Percentiles rank a stretch among this genome's conserved stretches.
phyloP scores from a whole-genome alignment of 805 yeast species.

The Teunomyces pallodes region DNA sequence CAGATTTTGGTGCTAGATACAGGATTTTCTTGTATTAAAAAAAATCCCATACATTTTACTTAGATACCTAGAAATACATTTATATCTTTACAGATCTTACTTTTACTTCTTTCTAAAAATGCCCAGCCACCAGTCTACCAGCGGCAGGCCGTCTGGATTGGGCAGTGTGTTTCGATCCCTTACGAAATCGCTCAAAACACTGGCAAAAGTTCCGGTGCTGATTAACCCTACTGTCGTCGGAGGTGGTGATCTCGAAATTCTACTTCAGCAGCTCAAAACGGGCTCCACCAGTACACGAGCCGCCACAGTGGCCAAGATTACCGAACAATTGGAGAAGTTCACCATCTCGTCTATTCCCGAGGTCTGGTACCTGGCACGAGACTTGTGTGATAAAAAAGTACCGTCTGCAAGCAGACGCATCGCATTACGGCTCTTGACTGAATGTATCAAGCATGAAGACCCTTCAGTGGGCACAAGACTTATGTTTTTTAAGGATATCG shows the following conservation, averaged over 20 bases:
- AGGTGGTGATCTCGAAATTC: conserved; percentile 41
- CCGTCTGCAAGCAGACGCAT: conserved; percentile 34
- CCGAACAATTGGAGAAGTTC: conserved; percentile 48
- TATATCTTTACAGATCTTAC: too few species aligned
- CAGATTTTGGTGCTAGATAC: conserved; percentile 31
- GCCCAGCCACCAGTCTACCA: conserved; percentile 30
- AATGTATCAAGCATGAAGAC: conserved; percentile 57
- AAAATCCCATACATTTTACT: too few species aligned
- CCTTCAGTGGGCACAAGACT: conserved; percentile 48
- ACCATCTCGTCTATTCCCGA: conserved; percentile 63
- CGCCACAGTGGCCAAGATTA: conserved; percentile 50
- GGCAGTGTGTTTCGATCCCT: conserved; percentile 41
- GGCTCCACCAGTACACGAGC: conserved; percentile 40
- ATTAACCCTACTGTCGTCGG: conserved; percentile 46
- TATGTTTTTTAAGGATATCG: conserved; percentile 60
- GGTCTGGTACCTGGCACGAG: conserved; percentile 69
- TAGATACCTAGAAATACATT: too few species aligned
- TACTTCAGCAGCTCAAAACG: conserved; percentile 36
- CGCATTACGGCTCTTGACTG: conserved; percentile 50
- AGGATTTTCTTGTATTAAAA: neutral
- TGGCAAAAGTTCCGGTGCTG: conserved; percentile 26
- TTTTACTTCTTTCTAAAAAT: conserved; percentile 2
- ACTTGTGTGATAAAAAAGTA: conserved; percentile 45
- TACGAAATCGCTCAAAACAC: conserved; percentile 34
- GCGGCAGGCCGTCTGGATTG: conserved; percentile 28